Evolutionary conservation across 2,329 filamentous ascomycete species (phyloP).

Genomic region (Daldinia sp.): DNA sequence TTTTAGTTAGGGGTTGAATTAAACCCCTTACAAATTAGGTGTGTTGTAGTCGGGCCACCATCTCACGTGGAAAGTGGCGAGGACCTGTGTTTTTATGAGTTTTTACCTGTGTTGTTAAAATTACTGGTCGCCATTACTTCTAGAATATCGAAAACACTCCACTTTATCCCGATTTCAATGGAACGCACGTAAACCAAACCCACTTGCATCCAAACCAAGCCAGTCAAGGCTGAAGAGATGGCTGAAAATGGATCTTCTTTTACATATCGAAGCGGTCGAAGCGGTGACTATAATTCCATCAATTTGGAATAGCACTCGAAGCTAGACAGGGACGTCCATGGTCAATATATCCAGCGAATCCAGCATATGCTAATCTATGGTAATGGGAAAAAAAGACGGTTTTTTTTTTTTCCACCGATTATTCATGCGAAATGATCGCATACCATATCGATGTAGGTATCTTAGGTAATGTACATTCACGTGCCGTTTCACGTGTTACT

Average conservation of each 20-base stretch:
- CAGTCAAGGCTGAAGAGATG: not conserved
- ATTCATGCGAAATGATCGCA: not conserved
- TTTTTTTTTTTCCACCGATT: not conserved
- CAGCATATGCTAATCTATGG: not conserved
- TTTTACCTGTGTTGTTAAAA: no score
- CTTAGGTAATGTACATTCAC: not conserved
- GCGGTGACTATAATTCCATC: constrained; percentile 4
- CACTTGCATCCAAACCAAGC: not conserved
- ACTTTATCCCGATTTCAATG: not conserved
- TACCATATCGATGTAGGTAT: not conserved
- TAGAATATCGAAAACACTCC: not conserved
- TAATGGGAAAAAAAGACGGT: no score
- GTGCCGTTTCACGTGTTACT: no score
- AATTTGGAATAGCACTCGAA: not conserved
- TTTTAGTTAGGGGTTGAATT: no score
- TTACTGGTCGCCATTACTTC: not conserved
- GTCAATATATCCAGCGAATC: constrained; percentile 1
- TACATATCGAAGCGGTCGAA: no score
- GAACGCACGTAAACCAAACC: no score
- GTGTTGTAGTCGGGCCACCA: no score
- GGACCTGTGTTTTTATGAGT: no score
- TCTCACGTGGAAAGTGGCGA: no score
- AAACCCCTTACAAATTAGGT: no score
- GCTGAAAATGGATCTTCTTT: not conserved
- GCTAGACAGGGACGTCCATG: not conserved